phyloP scores from a whole-genome alignment of 192 early-diverging fungal genomes.

The Rhizophagus clarus region DNA sequence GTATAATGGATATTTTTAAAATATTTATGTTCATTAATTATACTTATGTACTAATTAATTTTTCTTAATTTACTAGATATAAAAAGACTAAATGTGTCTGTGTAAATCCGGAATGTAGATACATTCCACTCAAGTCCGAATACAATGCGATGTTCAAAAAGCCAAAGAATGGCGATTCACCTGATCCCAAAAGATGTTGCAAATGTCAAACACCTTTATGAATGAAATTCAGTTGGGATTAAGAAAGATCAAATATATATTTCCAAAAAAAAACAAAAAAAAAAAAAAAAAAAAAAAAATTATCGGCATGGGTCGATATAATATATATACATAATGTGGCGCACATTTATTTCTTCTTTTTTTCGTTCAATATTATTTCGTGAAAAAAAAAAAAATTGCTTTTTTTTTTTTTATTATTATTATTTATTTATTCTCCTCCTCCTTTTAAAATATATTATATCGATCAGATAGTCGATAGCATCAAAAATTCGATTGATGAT shows the following conservation, averaged over 20 bases:
- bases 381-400: too few species aligned
- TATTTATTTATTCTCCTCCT: too few species aligned
- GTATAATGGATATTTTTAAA: background rate
- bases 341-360: too few species aligned
- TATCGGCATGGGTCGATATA: background rate
- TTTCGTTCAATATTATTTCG: background rate
- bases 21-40: too few species aligned
- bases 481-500: too few species aligned
- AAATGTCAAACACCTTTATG: conserved; percentile 10
- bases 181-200: conserved; percentile 20
- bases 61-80: conserved; percentile 26
- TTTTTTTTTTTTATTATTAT: too few species aligned
- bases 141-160: conserved; percentile 44
- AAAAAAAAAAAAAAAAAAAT: background rate
- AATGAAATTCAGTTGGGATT: background rate
- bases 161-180: conserved; percentile 24
- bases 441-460: too few species aligned
- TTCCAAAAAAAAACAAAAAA: background rate
- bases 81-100: conserved; percentile 49
- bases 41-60: background rate
- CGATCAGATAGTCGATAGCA: too few species aligned
- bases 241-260: too few species aligned
- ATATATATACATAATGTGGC: background rate
- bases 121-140: conserved; percentile 49
- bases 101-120: conserved; percentile 42